A percentile compares a stretch with the other conserved stretches of the same genome.
Conservation (phyloP, 345 rosid species). For the Populus nigra region DNA sequence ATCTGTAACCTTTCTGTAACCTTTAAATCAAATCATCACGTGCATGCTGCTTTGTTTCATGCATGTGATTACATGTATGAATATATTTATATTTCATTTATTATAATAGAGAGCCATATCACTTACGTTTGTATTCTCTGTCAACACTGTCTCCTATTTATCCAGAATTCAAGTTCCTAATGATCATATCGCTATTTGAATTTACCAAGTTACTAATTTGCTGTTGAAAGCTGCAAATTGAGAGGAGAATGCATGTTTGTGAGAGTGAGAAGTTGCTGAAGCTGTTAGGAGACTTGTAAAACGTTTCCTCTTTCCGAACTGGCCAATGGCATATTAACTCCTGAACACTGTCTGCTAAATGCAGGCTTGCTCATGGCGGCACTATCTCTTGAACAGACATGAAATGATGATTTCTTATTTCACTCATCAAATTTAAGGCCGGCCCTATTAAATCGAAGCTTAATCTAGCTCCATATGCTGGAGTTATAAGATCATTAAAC, state of each 20-base stretch:
- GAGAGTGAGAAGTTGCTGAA: background rate
- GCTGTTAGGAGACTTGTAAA: background rate
- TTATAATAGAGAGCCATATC: background rate
- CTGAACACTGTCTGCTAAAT: too few species aligned
- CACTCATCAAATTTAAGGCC: background rate
- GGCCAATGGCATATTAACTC: too few species aligned
- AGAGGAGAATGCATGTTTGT: background rate
- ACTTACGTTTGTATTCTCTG: background rate
- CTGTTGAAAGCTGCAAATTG: background rate
- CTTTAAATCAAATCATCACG: background rate
- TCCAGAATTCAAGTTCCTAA: background rate
- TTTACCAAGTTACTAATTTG: background rate
- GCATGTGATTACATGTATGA: constrained; percentile 1
- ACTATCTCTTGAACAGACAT: background rate
- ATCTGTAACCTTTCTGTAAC: background rate
- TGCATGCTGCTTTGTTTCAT: background rate
- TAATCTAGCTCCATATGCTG: too few species aligned
- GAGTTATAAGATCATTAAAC: too few species aligned
- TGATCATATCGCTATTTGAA: background rate
- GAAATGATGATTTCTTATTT: background rate
- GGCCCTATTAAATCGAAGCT: background rate
- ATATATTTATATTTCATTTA: background rate
- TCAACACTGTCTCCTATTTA: background rate
- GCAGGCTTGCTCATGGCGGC: too few species aligned
- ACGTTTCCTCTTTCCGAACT: background rate